Base-by-base conservation (phyloP, 78 protist species). In the Chrysochromulina tobinii region DNA sequence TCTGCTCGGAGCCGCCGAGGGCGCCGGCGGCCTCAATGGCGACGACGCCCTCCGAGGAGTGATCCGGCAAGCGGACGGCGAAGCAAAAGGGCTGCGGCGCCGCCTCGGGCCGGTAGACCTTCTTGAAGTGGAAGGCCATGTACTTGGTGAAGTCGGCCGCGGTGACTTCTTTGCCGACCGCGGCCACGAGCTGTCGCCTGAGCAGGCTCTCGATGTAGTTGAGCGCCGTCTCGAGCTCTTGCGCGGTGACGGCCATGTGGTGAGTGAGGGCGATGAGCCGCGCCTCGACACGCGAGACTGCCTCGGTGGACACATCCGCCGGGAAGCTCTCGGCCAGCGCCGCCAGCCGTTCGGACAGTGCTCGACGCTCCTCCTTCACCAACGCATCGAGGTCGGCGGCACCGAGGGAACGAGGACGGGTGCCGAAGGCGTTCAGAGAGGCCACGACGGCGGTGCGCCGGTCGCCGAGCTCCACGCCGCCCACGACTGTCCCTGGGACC, bases 161-260 rank as follows among this genome's bases (percentile, higher is more conserved):
- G 23, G 85, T 77, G 17, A 92, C 81, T 5, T 7, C 9, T 15
- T 66, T 66, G 72, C 72, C 72, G 72, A 66, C 7, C 14, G 72
- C 72, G 72, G 64, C 38, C 15, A 61, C n/a, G 8, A 92, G 88
- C 83, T 92, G 94, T 51, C 73, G 38, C 27, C 53, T 3, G 81
- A 92, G 94, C 91, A 92, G 6, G 53, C 4, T n/a, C 90, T 92
- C 94, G 67, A 92, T n/a, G 84, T 81, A 73, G 88, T 92, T 81
- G 81, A 92, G 55, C 3, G 66, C 81, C 1, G 50, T 25, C 66
- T 0, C 50, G 51, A 61, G 64, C n/a, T 11, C 11, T 23, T 20
- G 2, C 9, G 55, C 20, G 6, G 57, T 50, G 68, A 12, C 3
- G 59, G 38, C 38, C 38, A 61, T 25, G 54, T 27, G 87, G 25